A percentile compares a stretch with the other conserved stretches of the same genome.
These are phyloP conservation scores for Fusarium paranaense DNA, from an alignment of 2,329 filamentous ascomycete species.

Conservation along the genomic window DNA sequence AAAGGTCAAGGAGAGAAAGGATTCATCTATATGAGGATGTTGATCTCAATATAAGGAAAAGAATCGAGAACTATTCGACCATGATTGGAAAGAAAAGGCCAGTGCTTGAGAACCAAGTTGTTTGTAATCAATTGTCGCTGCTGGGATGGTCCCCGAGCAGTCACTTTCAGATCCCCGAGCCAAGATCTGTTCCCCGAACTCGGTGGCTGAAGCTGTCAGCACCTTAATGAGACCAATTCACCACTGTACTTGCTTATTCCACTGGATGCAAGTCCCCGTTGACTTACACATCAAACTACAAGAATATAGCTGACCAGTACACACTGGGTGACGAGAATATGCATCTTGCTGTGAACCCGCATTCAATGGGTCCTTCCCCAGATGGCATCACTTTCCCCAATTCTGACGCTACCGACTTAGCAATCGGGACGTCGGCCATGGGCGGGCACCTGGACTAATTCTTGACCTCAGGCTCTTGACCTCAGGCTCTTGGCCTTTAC, in stretches of 20 bases:
- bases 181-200: neutral
- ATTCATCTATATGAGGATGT: neutral
- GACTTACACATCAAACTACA: neutral
- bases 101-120: neutral
- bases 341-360: neutral
- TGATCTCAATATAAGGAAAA: neutral
- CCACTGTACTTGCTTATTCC: neutral
- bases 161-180: slow-evolving; percentile 2
- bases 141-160: neutral
- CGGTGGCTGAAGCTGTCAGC: neutral
- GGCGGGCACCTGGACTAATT: neutral
- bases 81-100: neutral
- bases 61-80: neutral
- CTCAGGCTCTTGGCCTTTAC: neutral
- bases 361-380: neutral
- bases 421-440: neutral
- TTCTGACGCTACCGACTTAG: slow-evolving; percentile 21
- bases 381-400: slow-evolving; percentile 22
- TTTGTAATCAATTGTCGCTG: neutral
- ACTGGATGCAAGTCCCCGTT: neutral
- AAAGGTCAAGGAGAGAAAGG: neutral
- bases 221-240: neutral
- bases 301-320: neutral
- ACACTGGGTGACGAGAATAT: neutral
- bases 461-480: neutral